phyloP scores from a whole-genome alignment of 257 asterid species.

The Galeopsis tetrahit region DNA sequence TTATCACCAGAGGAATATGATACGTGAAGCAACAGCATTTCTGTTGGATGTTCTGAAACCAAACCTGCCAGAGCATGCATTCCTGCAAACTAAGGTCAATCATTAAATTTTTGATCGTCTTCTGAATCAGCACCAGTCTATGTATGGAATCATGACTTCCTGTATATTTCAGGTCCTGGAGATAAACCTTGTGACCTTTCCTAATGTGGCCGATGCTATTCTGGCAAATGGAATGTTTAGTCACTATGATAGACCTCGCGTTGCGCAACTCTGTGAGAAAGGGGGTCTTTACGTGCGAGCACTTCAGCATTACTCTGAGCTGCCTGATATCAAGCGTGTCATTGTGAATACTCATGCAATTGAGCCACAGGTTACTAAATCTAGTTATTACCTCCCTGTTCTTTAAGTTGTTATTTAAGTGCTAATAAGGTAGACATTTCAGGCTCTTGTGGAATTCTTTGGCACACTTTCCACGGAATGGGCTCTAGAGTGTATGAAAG shows the following conservation, averaged over 20 bases:
- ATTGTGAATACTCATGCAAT: constrained; percentile 99
- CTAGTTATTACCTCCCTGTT: constrained; percentile 5
- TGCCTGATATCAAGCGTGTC: constrained; percentile 97
- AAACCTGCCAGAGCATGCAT: constrained; percentile 92
- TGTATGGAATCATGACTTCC: constrained; percentile 32
- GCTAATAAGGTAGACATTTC: constrained; percentile 41
- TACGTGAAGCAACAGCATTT: constrained; percentile 99
- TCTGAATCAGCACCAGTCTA: not conserved
- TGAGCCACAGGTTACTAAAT: constrained; percentile 89
- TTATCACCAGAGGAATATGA: constrained; percentile 84
- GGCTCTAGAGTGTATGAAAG: constrained; percentile 99
- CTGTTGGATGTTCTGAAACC: constrained; percentile 97
- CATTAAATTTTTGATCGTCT: constrained; percentile 19
- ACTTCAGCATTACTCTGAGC: constrained; percentile 92
- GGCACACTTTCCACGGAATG: constrained; percentile 96
- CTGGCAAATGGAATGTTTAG: constrained; percentile 99
- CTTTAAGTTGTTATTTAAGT: constrained; percentile 1
- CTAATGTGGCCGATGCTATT: constrained; percentile 98
- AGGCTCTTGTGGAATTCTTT: constrained; percentile 95
- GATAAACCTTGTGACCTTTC: constrained; percentile 92
- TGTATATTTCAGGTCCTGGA: constrained; percentile 76
- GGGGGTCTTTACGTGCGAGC: constrained; percentile 96
- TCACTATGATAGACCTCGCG: constrained; percentile 94
- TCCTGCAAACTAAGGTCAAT: constrained; percentile 92
- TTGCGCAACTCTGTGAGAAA: constrained; percentile 97